Percentiles rank a stretch among this genome's conserved stretches.
phyloP scores from a whole-genome alignment of 1,284 basidiomycete species.

The Moesziomyces parantarcticus region DNA sequence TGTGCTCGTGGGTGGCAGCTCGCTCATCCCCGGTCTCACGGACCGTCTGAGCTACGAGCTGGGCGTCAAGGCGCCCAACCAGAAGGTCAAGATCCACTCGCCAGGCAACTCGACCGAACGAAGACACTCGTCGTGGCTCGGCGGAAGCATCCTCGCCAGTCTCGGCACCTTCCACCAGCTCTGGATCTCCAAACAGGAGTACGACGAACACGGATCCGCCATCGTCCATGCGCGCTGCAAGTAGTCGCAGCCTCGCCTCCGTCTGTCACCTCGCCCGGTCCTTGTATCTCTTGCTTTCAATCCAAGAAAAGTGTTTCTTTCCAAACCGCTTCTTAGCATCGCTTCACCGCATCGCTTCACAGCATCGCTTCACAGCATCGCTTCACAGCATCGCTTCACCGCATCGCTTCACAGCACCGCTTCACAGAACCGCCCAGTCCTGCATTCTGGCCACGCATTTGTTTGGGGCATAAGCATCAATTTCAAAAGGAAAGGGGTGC shows the following conservation, averaged over 20 bases:
- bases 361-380: too few species aligned
- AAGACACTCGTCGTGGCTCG: conserved; percentile 64
- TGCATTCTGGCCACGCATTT: too few species aligned
- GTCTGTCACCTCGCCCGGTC: too few species aligned
- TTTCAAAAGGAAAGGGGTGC: too few species aligned
- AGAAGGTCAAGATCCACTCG: conserved; percentile 65
- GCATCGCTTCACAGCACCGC: too few species aligned
- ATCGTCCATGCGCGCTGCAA: conserved; percentile 66
- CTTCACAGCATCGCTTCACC: too few species aligned
- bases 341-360: too few species aligned
- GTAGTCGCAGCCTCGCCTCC: conserved; percentile 8
- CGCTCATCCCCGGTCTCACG: conserved; percentile 83
- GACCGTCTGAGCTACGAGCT: conserved; percentile 88
- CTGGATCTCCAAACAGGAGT: conserved; percentile 67
- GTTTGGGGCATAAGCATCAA: too few species aligned
- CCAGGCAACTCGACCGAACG: conserved; percentile 66
- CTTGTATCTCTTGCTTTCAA: too few species aligned
- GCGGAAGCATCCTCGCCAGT: conserved; percentile 62
- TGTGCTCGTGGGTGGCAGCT: conserved; percentile 91
- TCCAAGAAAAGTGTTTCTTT: too few species aligned
- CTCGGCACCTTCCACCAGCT: conserved; percentile 67
- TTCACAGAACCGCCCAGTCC: too few species aligned
- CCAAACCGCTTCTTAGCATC: too few species aligned
- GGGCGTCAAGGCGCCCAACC: conserved; percentile 78
- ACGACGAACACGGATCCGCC: conserved; percentile 64